Evolutionary conservation across 306 rosid species (phyloP).

Genomic region (Cucumis sativus): Cucumber_9930_V3 NC_026657.2:11121001-11121500

Average conservation of each 20-base stretch:
- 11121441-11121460: too few species aligned
- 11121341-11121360: neutral
- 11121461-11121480: too few species aligned
- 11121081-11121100: too few species aligned
- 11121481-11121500: too few species aligned
- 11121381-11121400: slow-evolving; percentile 22
- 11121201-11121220: too few species aligned
- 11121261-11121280: neutral
- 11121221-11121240: too few species aligned
- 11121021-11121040: too few species aligned
- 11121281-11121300: neutral
- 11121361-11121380: slow-evolving; percentile 19
- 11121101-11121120: neutral
- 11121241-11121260: too few species aligned
- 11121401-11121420: neutral
- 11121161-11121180: neutral
- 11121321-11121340: too few species aligned
- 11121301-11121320: neutral
- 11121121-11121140: neutral
- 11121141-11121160: neutral
- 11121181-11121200: neutral
- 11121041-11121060: too few species aligned
- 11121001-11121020: too few species aligned
- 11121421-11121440: neutral
- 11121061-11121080: too few species aligned